Percentiles rank a stretch among this genome's conserved stretches.
These are phyloP conservation scores for Yamadazyma friedrichii DNA, from an alignment of 1,139 yeast species.

Conservation along the genomic window DNA sequence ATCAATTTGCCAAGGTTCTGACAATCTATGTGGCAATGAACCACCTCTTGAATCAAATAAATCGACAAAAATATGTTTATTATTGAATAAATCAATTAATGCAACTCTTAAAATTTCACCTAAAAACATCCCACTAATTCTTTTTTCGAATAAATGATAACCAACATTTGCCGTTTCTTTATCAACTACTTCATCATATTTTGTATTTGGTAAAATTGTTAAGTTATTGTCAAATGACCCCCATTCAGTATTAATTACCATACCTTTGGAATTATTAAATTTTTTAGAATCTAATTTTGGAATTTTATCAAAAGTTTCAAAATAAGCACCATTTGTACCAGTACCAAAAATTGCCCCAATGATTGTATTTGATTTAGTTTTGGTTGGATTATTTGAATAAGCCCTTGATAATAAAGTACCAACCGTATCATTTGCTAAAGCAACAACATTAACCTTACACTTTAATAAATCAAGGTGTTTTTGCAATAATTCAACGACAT, in stretches of 20 bases:
- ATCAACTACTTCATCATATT: slow-evolving; percentile 72
- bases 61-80: slow-evolving; percentile 56
- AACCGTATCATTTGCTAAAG: slow-evolving; percentile 91
- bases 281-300: slow-evolving; percentile 55
- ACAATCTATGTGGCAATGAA: slow-evolving; percentile 61
- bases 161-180: slow-evolving; percentile 76
- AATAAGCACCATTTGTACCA: slow-evolving; percentile 94
- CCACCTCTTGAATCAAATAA: slow-evolving; percentile 50
- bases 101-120: slow-evolving; percentile 84
- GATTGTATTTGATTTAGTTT: slow-evolving; percentile 66
- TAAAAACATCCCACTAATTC: slow-evolving; percentile 90
- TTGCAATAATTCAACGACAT: slow-evolving; percentile 74
- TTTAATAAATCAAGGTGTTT: slow-evolving; percentile 56
- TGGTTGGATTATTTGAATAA: slow-evolving; percentile 58
- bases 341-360: slow-evolving; percentile 94
- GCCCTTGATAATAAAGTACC: slow-evolving; percentile 90
- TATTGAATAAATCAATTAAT: slow-evolving; percentile 61
- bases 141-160: slow-evolving; percentile 87
- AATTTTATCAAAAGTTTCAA: slow-evolving; percentile 69
- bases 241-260: slow-evolving; percentile 97
- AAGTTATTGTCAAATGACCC: slow-evolving; percentile 90
- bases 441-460: slow-evolving; percentile 74
- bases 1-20: slow-evolving; percentile 73
- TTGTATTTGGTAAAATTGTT: slow-evolving; percentile 67
- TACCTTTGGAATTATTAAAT: slow-evolving; percentile 48